phyloP scores from a whole-genome alignment of 495 filamentous ascomycete species.

The Talaromyces nanjingensis region DNA sequence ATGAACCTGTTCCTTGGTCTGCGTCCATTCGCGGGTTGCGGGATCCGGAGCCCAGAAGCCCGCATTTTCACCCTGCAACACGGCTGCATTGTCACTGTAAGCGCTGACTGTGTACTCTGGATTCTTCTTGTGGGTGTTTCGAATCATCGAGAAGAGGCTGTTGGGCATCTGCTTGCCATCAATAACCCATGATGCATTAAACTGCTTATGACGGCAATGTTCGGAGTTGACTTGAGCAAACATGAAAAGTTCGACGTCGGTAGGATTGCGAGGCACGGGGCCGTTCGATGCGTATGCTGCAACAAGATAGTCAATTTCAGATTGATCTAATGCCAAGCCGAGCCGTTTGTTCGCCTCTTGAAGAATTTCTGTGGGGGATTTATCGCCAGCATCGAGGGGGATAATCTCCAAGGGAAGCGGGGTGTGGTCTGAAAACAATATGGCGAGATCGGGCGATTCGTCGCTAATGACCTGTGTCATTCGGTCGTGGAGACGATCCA shows the following conservation, averaged over 20 bases:
- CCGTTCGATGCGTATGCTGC: slow-evolving; percentile 71
- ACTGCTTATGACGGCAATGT: slow-evolving; percentile 68
- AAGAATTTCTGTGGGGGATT: slow-evolving; percentile 61
- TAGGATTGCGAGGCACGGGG: slow-evolving; percentile 59
- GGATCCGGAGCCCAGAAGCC: slow-evolving; percentile 81
- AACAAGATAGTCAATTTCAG: slow-evolving; percentile 90
- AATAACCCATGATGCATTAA: slow-evolving; percentile 97
- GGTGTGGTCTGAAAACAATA: slow-evolving; percentile 73
- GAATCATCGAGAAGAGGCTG: slow-evolving; percentile 90
- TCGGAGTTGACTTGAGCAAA: slow-evolving; percentile 83
- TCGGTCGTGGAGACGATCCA: slow-evolving; percentile 75
- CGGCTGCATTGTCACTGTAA: slow-evolving; percentile 96
- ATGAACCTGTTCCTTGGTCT: slow-evolving; percentile 81
- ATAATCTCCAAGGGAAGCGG: slow-evolving; percentile 66
- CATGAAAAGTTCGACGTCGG: slow-evolving; percentile 97
- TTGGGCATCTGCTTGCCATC: slow-evolving; percentile 72
- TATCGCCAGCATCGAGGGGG: slow-evolving; percentile 54
- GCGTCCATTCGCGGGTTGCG: slow-evolving; percentile 77
- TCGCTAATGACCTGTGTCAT: slow-evolving; percentile 80
- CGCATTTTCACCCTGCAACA: slow-evolving; percentile 68
- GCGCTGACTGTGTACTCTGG: slow-evolving; percentile 81
- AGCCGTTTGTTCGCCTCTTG: slow-evolving; percentile 73
- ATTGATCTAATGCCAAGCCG: slow-evolving; percentile 78
- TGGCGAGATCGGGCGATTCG: slow-evolving; percentile 55
- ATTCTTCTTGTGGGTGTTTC: slow-evolving; percentile 77